Percentiles rank a stretch among this genome's conserved stretches.
phyloP scores from a whole-genome alignment of 768 basidiomycete species.

The Tulasnella sp. region DNA sequence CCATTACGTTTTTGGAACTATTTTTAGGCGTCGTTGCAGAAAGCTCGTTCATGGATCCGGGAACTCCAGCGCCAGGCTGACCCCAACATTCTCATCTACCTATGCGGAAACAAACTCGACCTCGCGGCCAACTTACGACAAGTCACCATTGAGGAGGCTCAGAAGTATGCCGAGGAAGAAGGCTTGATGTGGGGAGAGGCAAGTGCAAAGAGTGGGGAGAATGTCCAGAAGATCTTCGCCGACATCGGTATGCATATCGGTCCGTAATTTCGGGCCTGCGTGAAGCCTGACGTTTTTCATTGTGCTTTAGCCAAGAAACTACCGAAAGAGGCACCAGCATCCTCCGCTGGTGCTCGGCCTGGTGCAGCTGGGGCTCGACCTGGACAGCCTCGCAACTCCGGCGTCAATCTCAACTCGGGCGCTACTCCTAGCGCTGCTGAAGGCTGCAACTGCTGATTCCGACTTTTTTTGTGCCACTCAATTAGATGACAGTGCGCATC shows the following conservation, averaged over 20 bases:
- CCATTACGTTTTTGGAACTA: background rate
- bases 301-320: constrained; percentile 73
- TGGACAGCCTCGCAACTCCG: constrained; percentile 52
- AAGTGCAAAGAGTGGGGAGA: constrained; percentile 86
- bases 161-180: constrained; percentile 91
- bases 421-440: constrained; percentile 52
- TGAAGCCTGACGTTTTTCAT: background rate
- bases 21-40: constrained; percentile 76
- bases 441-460: constrained; percentile 73
- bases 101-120: constrained; percentile 96
- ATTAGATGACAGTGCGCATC: background rate
- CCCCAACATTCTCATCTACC: constrained; percentile 92
- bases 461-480: background rate
- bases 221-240: constrained; percentile 83
- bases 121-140: constrained; percentile 75
- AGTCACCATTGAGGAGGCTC: constrained; percentile 83
- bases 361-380: constrained; percentile 57
- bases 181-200: constrained; percentile 93
- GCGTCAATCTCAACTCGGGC: constrained; percentile 83
- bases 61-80: constrained; percentile 98
- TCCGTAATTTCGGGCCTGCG: background rate
- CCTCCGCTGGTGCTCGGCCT: constrained; percentile 55
- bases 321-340: constrained; percentile 78
- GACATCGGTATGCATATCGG: constrained; percentile 67
- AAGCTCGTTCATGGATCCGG: constrained; percentile 94